Evolutionary conservation across 192 early-diverging fungal species (phyloP).

Genomic region (Linnemannia elongata): DNA sequence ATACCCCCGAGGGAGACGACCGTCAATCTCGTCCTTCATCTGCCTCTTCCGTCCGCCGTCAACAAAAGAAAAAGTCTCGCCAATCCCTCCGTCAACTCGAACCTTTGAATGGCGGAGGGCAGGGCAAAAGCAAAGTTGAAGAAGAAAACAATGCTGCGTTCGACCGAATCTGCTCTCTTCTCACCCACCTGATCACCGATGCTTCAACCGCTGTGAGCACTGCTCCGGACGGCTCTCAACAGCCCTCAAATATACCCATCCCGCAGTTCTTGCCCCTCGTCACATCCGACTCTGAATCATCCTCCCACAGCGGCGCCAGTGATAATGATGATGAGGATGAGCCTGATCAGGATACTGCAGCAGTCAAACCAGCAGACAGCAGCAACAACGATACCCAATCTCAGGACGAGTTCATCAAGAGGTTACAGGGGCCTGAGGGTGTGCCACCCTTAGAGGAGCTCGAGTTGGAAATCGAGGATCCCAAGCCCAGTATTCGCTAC

Average conservation of each 20-base stretch:
- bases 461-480: constrained; percentile 21
- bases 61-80: constrained; percentile 25
- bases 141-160: constrained; percentile 42
- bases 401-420: constrained; percentile 15
- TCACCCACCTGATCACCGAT: constrained; percentile 51
- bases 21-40: constrained; percentile 32
- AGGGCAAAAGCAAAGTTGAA: constrained; percentile 14
- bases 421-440: constrained; percentile 14
- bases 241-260: constrained; percentile 28
- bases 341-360: neutral
- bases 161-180: constrained; percentile 45
- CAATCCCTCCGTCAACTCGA: constrained; percentile 47
- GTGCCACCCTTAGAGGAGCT: neutral
- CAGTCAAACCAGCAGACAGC: neutral
- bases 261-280: constrained; percentile 36
- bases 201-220: constrained; percentile 55
- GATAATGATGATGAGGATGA: constrained; percentile 7
- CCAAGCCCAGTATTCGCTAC: constrained; percentile 3
- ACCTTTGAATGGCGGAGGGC: constrained; percentile 7
- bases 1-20: constrained; percentile 43
- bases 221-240: constrained; percentile 44
- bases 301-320: constrained; percentile 7
- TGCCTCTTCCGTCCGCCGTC: constrained; percentile 29
- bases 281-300: constrained; percentile 32
- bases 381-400: neutral